These are phyloP conservation scores for Leptomonas pyrrhocoris DNA, from an alignment of 208 protist genomes.

Conservation along the genomic window DNA sequence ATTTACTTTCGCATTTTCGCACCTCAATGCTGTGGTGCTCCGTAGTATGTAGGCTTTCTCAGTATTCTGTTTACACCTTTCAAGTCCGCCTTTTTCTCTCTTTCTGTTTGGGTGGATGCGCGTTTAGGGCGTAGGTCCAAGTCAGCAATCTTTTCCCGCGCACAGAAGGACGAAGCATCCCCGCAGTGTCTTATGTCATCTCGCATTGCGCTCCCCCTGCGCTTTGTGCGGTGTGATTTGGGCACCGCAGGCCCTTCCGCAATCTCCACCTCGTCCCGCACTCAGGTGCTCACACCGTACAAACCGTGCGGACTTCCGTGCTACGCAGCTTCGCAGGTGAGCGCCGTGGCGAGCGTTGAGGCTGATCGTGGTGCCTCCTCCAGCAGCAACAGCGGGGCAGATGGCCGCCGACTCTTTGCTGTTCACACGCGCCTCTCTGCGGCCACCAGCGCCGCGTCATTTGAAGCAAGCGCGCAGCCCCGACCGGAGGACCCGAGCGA, in stretches of 20 bases:
- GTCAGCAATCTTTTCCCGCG: too few relatives aligned
- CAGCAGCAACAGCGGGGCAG: not conserved
- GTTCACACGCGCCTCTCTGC: constrained; percentile 24
- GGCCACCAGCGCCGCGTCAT: not conserved
- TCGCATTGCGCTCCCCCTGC: constrained; percentile 54
- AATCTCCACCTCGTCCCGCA: not conserved
- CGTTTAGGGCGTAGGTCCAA: too few relatives aligned
- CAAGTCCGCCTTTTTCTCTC: constrained; percentile 2
- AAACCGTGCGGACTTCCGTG: constrained; percentile 71
- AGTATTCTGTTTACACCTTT: too few relatives aligned
- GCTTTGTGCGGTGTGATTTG: constrained; percentile 45
- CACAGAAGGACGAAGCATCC: too few relatives aligned
- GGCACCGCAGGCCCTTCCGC: not conserved
- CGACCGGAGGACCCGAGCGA: constrained; percentile 51
- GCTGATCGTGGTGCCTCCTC: not conserved
- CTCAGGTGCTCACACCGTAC: constrained; percentile 47
- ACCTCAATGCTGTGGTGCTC: too few relatives aligned
- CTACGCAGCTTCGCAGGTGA: constrained; percentile 57
- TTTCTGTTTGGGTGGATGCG: not conserved
- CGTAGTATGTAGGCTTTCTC: too few relatives aligned
- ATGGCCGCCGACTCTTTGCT: constrained; percentile 37
- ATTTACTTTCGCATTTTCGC: too few relatives aligned
- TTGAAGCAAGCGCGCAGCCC: constrained; percentile 25
- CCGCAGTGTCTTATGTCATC: constrained; percentile 37
- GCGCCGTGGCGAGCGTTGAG: constrained; percentile 4